Percentiles rank a stretch among this genome's conserved stretches.
These are phyloP conservation scores for Microascus cirrosus DNA, from an alignment of 2,329 filamentous ascomycete genomes.

Conservation along the genomic window DNA sequence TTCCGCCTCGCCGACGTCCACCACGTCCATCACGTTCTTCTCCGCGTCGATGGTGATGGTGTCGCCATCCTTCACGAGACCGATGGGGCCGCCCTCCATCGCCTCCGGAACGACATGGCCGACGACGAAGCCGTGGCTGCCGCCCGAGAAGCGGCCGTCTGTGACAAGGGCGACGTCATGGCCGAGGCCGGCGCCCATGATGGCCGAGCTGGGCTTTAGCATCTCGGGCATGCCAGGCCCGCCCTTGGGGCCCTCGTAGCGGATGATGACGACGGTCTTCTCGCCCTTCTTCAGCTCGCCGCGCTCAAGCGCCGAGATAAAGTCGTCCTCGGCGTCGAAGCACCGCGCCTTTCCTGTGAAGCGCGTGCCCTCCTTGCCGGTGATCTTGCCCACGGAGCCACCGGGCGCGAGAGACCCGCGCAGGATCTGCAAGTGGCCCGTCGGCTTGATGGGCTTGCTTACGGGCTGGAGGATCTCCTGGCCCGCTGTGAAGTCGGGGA, in stretches of 20 bases:
- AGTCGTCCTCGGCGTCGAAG: conserved; percentile 73
- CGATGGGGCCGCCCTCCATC: conserved; percentile 76
- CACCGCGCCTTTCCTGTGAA: conserved; percentile 75
- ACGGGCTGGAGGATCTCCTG: conserved; percentile 76
- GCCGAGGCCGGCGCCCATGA: conserved; percentile 82
- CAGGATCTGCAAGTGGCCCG: conserved; percentile 82
- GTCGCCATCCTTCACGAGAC: conserved; percentile 71
- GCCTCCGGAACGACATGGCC: conserved; percentile 84
- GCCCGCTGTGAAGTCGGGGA: conserved; percentile 60
- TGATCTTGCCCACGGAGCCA: conserved; percentile 87
- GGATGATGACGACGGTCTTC: conserved; percentile 82
- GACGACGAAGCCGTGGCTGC: conserved; percentile 77
- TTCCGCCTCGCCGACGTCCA: conserved; percentile 56
- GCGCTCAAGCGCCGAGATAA: conserved; percentile 65
- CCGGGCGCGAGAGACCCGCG: conserved; percentile 75
- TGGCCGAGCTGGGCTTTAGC: conserved; percentile 81
- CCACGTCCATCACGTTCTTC: conserved; percentile 55
- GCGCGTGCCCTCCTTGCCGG: conserved; percentile 78
- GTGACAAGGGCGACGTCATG: conserved; percentile 66
- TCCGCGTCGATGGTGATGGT: conserved; percentile 74
- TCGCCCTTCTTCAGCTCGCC: conserved; percentile 75
- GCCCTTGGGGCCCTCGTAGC: conserved; percentile 88
- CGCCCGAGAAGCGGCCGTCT: conserved; percentile 68
- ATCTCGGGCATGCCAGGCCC: conserved; percentile 94
- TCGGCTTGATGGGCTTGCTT: conserved; percentile 73